A percentile compares a stretch with the other conserved stretches of the same genome.
Evolutionary conservation across 345 rosid genomes (phyloP).

Genomic region (Populus deltoides): DNA sequence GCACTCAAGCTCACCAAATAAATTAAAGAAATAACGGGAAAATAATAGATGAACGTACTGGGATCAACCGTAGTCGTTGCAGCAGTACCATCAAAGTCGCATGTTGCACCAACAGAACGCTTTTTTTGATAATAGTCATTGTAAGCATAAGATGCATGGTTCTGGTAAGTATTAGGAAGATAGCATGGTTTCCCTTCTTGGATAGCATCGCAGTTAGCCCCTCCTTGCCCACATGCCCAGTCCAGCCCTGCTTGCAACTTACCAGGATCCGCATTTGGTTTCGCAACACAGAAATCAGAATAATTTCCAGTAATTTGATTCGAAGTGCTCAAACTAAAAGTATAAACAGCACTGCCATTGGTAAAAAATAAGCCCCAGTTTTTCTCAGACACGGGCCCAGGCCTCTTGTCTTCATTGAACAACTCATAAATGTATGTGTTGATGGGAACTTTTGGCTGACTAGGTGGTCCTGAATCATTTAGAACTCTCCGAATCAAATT

Average conservation of each 20-base stretch:
- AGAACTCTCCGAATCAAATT: conserved; percentile 72
- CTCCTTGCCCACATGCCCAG: conserved; percentile 98
- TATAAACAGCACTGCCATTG: conserved; percentile 77
- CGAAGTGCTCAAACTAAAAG: conserved; percentile 46
- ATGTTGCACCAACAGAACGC: conserved; percentile 76
- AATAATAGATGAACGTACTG: conserved; percentile 47
- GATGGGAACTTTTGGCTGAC: conserved; percentile 61
- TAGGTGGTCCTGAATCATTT: conserved; percentile 89
- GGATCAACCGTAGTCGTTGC: conserved; percentile 59
- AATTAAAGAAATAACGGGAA: conserved; percentile 5
- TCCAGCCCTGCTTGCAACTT: conserved; percentile 71
- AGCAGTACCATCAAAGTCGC: conserved; percentile 85
- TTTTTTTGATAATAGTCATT: conserved; percentile 85
- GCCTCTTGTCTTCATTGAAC: conserved; percentile 77
- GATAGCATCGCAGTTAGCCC: conserved; percentile 68
- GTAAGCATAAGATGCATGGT: conserved; percentile 88
- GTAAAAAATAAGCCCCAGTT: conserved; percentile 81
- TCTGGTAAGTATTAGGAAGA: conserved; percentile 50
- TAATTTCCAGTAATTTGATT: conserved; percentile 39
- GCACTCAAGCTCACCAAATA: not conserved
- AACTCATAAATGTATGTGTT: conserved; percentile 84
- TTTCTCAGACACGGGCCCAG: conserved; percentile 71
- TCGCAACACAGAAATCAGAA: conserved; percentile 73
- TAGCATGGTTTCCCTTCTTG: conserved; percentile 72
- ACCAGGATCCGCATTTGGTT: conserved; percentile 56